Evolutionary conservation across 257 asterid species (phyloP), one percentile per base, ranked within the genome.

Genomic region (Capsicum chinense): DNA sequence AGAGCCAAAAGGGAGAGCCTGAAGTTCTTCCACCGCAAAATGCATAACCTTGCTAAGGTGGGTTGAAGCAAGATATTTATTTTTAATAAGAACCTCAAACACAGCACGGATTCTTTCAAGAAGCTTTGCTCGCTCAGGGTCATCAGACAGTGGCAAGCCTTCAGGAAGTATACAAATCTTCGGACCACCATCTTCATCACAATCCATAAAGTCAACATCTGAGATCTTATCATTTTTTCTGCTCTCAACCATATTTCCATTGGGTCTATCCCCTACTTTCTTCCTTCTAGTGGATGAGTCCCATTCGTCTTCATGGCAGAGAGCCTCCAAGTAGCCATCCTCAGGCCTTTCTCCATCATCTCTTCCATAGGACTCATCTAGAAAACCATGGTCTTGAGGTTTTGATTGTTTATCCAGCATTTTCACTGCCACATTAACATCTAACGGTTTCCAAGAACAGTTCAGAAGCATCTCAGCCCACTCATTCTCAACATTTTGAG

Each of bases 401-500:
- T 88, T 90, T 54, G 91, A 88, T 64, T 81, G 92, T 86, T 90
- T 90, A 56, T 86, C 88, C 56, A 83, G 92, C 88, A 91, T 85
- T 86, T 89, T 84, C 83, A 88, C 81, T 48, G 97, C 93, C 21
- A 91, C 92, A 79, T 83, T 87, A 83, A 92, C 79, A 35, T 96
- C 98, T 82, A 94, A 83, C 5, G 99, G 98, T 86, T 93, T 96
- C 99, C 99, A 96, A 67, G 87, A 80, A 84, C 93, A 93, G 81
- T 90, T 90, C 17, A 94, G 91, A 89, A 96, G 95, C 97, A 92
- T 92, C 85, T 96, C 97, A 50, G 92, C 91, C 99, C 98, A 94
- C 86, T 93, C 93, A 76, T 88, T 88, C 66, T 92, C 97, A 85
- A 96, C 92, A 85, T 17, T 86, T 88, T 90, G 92, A 44, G 99